Base-by-base conservation (phyloP, 1,284 basidiomycete genomes). In the Thecaphora frezii region DNA sequence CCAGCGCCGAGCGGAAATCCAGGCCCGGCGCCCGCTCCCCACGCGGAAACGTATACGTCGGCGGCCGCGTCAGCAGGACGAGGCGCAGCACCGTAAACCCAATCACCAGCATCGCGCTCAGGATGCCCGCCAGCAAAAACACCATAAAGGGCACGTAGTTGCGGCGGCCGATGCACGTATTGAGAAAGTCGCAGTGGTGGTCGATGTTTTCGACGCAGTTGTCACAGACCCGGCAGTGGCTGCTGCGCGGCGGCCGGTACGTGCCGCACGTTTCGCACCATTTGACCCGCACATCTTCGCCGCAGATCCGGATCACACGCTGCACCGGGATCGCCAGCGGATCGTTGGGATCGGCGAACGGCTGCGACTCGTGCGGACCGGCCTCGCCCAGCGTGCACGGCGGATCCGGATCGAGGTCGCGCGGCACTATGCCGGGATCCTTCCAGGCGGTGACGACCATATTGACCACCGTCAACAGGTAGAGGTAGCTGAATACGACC, bases 151-250 rank as follows among this genome's bases (percentile, higher is more conserved):
- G 43, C n/a, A 71, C 57, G 48, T 79, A 79, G 58, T 79, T 79
- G 14, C 78, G 52, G 7, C 71, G 58, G 1, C 76, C 78, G 26
- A 79, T 74, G 45, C 78, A 79, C 19, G 67, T 74, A 57, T 79
- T 79, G 21, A 79, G 63, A 37, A 77, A 79, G 24, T 71, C 75
- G 53, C 78, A 79, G 48, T 79, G 78, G 54, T 79, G 78, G 44
- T 79, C 77, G 44, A 79, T 73, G 38, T 67, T 67, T 25, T 78
- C 75, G 9, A 79, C 73, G 49, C 78, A 79, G 50, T 76, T 77
- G 41, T 79, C 74, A 59, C 78, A 79, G 2, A 74, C 60, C 12
- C 78, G 54, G 46, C 78, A 79, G 46, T 79, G 78, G 25, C 71
- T 74, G 46, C 58, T 62, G 18, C 78, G 58, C 0, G 78, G 78